A percentile compares a stretch with the other conserved stretches of the same genome.
These are phyloP conservation scores for Sarcodon aspratus DNA, from an alignment of 768 basidiomycete genomes.

Conservation along the genomic window DNA sequence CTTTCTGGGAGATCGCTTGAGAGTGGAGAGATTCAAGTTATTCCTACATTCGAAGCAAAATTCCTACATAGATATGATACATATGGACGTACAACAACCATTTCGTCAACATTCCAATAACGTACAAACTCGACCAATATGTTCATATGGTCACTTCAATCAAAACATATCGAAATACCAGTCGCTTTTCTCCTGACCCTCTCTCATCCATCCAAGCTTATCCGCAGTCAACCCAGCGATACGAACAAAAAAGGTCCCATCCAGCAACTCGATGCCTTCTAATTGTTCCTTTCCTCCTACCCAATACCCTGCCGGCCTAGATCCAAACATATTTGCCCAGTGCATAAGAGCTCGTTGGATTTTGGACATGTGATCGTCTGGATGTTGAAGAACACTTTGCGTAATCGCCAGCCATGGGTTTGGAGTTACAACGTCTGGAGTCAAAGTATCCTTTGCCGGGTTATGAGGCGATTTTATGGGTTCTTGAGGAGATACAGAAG, in stretches of 20 bases:
- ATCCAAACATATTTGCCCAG: constrained; percentile 32
- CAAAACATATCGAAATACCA: constrained; percentile 21
- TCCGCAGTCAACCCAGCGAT: constrained; percentile 30
- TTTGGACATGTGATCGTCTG: constrained; percentile 46
- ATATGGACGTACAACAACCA: no score
- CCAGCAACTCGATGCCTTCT: constrained; percentile 38
- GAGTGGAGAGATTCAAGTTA: no score
- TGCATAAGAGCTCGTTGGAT: constrained; percentile 38
- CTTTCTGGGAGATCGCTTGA: no score
- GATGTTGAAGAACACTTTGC: constrained; percentile 39
- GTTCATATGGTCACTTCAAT: constrained; percentile 1
- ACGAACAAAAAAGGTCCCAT: constrained; percentile 55
- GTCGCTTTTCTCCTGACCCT: constrained; percentile 16
- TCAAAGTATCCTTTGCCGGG: constrained; percentile 16
- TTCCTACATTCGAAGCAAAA: no score
- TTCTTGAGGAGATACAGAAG: constrained; percentile 13
- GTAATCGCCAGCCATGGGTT: constrained; percentile 54
- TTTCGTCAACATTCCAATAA: no score
- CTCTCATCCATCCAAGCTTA: constrained; percentile 27
- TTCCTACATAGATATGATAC: no score
- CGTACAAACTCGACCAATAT: background rate
- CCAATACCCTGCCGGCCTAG: constrained; percentile 21
- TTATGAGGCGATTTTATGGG: constrained; percentile 8
- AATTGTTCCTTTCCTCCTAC: constrained; percentile 15
- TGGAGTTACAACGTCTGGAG: constrained; percentile 26